Evolutionary conservation across 371 early-diverging fungal species (phyloP).

Genomic region (Chytridiales sp.): DNA sequence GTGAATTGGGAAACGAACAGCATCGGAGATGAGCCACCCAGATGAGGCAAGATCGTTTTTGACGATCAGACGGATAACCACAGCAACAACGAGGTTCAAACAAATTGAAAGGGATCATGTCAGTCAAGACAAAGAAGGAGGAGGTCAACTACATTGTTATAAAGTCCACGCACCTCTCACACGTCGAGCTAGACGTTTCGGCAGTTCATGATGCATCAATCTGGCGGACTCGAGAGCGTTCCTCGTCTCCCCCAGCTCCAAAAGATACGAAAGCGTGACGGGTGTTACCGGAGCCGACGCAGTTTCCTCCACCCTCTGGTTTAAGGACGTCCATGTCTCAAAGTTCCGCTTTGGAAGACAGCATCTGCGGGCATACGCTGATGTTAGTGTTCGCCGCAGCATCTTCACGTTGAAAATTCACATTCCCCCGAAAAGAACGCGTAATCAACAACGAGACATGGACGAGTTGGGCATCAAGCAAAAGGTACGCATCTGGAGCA

Average conservation of each 20-base stretch:
- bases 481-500: no score
- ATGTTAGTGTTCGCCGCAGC: no score
- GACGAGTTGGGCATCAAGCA: no score
- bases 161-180: slow-evolving; percentile 48
- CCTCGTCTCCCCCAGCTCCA: slow-evolving; percentile 39
- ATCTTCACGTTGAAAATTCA: no score
- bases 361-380: no score
- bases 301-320: slow-evolving; percentile 13
- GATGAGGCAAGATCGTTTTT: not conserved
- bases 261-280: slow-evolving; percentile 77
- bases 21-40: not conserved
- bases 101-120: not conserved
- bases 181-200: slow-evolving; percentile 77
- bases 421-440: no score
- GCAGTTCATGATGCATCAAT: slow-evolving; percentile 75
- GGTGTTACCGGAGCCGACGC: slow-evolving; percentile 55
- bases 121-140: not conserved
- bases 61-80: no score
- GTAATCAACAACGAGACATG: no score
- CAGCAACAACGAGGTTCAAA: not conserved
- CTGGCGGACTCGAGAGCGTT: slow-evolving; percentile 37
- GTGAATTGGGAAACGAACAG: no score
- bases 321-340: no score
- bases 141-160: no score
- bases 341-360: no score